phyloP scores from a whole-genome alignment of 345 rosid genomes.

The Barbarea vulgaris region DNA sequence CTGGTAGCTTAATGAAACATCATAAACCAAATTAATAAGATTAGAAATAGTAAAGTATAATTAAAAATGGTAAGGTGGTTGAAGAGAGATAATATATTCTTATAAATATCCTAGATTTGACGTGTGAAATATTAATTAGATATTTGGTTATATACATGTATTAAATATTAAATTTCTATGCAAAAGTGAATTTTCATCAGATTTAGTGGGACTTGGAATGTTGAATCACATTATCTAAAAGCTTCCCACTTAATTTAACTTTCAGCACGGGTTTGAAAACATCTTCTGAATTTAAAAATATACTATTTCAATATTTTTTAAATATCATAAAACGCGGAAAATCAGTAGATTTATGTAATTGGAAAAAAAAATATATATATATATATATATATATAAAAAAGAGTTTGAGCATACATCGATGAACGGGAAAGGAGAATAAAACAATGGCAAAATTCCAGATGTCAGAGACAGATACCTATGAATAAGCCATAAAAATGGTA shows the following conservation, averaged over 20 bases:
- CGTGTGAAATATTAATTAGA: not conserved
- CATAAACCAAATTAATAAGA: not conserved
- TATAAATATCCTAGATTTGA: not conserved
- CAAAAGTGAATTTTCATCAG: not conserved
- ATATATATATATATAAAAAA: too few species aligned
- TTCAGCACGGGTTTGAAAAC: not conserved
- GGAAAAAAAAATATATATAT: not conserved
- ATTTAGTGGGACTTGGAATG: not conserved
- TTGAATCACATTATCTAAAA: not conserved
- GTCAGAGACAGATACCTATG: conserved; percentile 36
- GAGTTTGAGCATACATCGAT: conserved; percentile 20
- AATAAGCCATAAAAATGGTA: conserved; percentile 10
- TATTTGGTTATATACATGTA: not conserved
- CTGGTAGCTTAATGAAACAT: conserved; percentile 3
- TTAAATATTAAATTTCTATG: not conserved
- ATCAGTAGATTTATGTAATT: not conserved
- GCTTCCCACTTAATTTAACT: not conserved
- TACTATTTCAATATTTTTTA: not conserved
- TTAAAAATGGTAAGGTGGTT: not conserved
- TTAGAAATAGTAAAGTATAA: conserved; percentile 2
- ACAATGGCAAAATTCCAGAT: conserved; percentile 39
- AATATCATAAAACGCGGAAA: not conserved
- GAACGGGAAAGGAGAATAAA: conserved; percentile 33
- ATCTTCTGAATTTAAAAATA: not conserved
- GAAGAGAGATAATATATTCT: not conserved